Conservation (phyloP, 352 stramenopile species). For the Phytopythium helicoides region DNA sequence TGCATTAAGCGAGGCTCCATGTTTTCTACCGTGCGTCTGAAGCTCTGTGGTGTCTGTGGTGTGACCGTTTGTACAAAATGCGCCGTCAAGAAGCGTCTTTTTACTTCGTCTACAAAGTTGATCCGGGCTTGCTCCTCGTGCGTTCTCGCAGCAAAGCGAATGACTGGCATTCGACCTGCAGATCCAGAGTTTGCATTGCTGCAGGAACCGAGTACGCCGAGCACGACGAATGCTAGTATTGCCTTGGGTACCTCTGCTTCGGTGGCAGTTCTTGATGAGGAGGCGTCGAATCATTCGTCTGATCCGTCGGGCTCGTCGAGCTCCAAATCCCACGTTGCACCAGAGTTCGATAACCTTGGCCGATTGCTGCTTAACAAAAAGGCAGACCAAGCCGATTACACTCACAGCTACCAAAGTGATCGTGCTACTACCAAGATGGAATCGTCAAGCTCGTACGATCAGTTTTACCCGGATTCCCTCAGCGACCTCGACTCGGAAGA, state of each 20-base stretch:
- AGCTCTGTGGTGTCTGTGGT: slow-evolving; percentile 40
- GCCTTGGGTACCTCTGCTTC: not conserved
- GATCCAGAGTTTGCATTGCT: slow-evolving; percentile 23
- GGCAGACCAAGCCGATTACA: slow-evolving; percentile 11
- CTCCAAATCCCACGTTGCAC: not conserved
- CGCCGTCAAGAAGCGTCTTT: slow-evolving; percentile 43
- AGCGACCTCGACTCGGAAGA: slow-evolving; percentile 16
- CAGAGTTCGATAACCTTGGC: slow-evolving; percentile 4
- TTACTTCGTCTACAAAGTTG: slow-evolving; percentile 22
- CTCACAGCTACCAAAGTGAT: slow-evolving; percentile 10
- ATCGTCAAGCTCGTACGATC: slow-evolving; percentile 12
- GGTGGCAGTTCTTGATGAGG: not conserved
- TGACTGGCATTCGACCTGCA: slow-evolving; percentile 16
- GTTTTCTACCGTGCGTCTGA: slow-evolving; percentile 16
- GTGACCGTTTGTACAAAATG: slow-evolving; percentile 42
- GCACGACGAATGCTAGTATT: not conserved
- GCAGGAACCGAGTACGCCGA: slow-evolving; percentile 19
- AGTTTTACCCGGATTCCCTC: slow-evolving; percentile 21
- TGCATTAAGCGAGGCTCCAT: slow-evolving; percentile 26
- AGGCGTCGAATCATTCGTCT: slow-evolving; percentile 3
- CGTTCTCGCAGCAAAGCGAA: slow-evolving; percentile 26
- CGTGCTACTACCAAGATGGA: slow-evolving; percentile 20
- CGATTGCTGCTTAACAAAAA: slow-evolving; percentile 11
- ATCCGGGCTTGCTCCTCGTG: slow-evolving; percentile 36
- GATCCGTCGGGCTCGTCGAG: not conserved